A percentile compares a stretch with the other conserved stretches of the same genome.
These are phyloP conservation scores for Lecanosticta acicola DNA, from an alignment of 2,329 filamentous ascomycete species.

Conservation along the genomic window DNA sequence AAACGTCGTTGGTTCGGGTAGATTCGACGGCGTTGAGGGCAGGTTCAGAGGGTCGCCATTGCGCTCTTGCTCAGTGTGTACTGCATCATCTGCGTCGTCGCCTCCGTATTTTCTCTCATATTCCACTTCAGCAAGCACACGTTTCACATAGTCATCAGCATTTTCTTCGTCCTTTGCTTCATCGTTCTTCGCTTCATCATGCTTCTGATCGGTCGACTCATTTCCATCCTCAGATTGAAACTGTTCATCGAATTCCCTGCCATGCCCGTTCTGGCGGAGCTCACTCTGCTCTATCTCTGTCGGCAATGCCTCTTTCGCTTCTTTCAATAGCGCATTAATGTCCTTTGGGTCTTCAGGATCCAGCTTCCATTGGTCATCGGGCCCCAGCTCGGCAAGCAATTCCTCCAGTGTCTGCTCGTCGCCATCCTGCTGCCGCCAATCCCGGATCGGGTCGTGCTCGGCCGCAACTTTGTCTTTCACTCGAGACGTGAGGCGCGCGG, in stretches of 20 bases:
- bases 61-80: constrained; percentile 9
- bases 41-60: constrained; percentile 15
- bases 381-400: constrained; percentile 39
- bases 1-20: constrained; percentile 12
- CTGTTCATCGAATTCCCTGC: constrained; percentile 10
- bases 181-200: constrained; percentile 27
- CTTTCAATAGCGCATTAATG: constrained; percentile 37
- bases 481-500: constrained; percentile 14
- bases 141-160: constrained; percentile 43
- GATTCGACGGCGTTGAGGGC: constrained; percentile 30
- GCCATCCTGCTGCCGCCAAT: constrained; percentile 34
- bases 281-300: constrained; percentile 15
- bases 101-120: constrained; percentile 38
- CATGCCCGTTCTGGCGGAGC: constrained; percentile 11
- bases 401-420: constrained; percentile 46
- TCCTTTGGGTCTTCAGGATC: constrained; percentile 37
- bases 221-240: constrained; percentile 2
- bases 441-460: constrained; percentile 21
- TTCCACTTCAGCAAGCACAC: constrained; percentile 43
- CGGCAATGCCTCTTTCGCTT: constrained; percentile 38
- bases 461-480: constrained; percentile 19
- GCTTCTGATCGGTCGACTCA: constrained; percentile 22
- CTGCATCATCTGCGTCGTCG: constrained; percentile 9
- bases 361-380: constrained; percentile 38
- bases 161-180: constrained; percentile 35